Evolutionary conservation across 768 basidiomycete genomes (phyloP).

Genomic region (Lentinus tigrinus): DNA sequence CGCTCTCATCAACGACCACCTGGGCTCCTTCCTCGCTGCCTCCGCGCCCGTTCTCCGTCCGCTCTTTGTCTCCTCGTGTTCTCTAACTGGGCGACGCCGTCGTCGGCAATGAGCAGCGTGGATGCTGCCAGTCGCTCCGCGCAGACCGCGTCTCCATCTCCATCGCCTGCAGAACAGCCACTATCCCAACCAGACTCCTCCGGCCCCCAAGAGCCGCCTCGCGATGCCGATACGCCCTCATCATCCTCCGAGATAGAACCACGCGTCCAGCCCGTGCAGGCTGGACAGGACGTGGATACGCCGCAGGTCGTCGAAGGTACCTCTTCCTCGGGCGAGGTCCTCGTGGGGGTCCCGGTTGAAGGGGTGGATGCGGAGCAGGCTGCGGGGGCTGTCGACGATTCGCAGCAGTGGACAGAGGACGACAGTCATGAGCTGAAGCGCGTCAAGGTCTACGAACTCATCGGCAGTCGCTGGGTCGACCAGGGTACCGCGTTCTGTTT

Average conservation of each 20-base stretch:
- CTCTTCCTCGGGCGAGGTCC: constrained; percentile 1
- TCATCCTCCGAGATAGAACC: constrained; percentile 9
- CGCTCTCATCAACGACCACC: constrained; percentile 23
- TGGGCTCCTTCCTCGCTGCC: constrained; percentile 1
- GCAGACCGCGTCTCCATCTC: constrained; percentile 31
- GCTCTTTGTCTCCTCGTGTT: constrained; percentile 14
- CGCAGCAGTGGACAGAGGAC: constrained; percentile 59
- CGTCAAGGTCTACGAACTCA: constrained; percentile 96
- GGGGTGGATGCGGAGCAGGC: constrained; percentile 6
- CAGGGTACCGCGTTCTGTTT: constrained; percentile 96
- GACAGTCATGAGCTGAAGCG: constrained; percentile 75
- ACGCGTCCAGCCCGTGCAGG: constrained; percentile 15
- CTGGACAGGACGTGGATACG: constrained; percentile 5
- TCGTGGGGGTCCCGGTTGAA: constrained; percentile 5
- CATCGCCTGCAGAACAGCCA: constrained; percentile 32
- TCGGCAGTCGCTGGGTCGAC: constrained; percentile 90
- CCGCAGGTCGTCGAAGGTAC: background rate
- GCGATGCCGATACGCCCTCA: constrained; percentile 9
- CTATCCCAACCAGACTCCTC: constrained; percentile 21
- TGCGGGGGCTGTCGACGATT: constrained; percentile 49
- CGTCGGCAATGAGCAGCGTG: constrained; percentile 40
- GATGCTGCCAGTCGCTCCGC: constrained; percentile 34
- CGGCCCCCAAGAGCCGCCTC: constrained; percentile 11
- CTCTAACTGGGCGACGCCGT: constrained; percentile 20
- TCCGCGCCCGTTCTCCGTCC: constrained; percentile 4